Evolutionary conservation across 805 yeast species (phyloP), one percentile per base, ranked within the genome.

Genomic region (Teunomyces funiuensis): DNA sequence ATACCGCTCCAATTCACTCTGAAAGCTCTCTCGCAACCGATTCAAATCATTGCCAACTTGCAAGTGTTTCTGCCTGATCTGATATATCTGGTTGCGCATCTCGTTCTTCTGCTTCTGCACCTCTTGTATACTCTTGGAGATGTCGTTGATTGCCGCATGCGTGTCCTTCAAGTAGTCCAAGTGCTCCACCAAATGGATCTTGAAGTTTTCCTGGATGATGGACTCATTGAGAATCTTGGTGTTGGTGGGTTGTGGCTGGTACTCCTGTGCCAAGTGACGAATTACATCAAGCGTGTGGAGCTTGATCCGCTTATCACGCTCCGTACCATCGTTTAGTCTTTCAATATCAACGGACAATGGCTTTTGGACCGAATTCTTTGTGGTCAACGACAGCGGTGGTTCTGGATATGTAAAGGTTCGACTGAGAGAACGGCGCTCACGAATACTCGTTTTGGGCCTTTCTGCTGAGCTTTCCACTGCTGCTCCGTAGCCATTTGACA

Each of bases 241-340:
- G 11, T 31, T 13, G 5, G 23, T 25, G 1, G 36, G 22, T 5
- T 40, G 34, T 4, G 70, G 66, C n/a, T 53, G 50, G 40, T 59
- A 65, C 16, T 55, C 51, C 14, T 50, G 49, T 7, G 68, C 59
- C 22, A 65, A 51, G 37, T 63, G 66, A 36, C 54, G 60, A 11
- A 70, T 46, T 13, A 68, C 73, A 45, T 70, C 74, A 3, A 69
- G 37, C 1, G 71, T 64, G 40, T 60, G 62, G 37, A 68, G 33
- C 27, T 55, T 57, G 30, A 51, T 45, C 18, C 69, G 42, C 30
- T 54, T 57, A 34, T 55, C 62, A 8, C 57, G 45, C 3, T 49
- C 52, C 3, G 42, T 43, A 7, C 51, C 55, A 3, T 53, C 52
- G 6, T 46, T 39, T 11, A 67, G 42, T 28, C 72, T 45, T 27